Base-by-base conservation (phyloP, 2,329 filamentous ascomycete genomes). In the Onygenales sp. region DNA sequence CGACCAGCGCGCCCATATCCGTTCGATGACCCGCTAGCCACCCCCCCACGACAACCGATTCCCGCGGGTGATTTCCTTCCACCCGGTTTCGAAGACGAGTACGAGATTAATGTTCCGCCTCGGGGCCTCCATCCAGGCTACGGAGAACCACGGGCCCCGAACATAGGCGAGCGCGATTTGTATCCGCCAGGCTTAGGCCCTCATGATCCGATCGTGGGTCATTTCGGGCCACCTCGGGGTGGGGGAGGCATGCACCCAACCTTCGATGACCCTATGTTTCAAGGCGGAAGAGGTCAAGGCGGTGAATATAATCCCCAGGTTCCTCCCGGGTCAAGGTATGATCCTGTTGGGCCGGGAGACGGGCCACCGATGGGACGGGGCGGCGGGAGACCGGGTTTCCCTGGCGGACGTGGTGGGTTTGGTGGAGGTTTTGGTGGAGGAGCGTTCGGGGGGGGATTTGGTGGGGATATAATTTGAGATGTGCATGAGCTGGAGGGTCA, bases 241-340 rank as follows among this genome's bases (percentile, higher is more conserved):
- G 80, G 82, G 11, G 83, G 86, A 10, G 93, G 93, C 0, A 98
- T 98, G 93, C 88, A 96, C 69, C 93, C 93, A 0, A 95, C 91
- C 0, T 93, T 95, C 66, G 89, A 95, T 62, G 91, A 97, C 65
- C 89, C 88, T 6, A 70, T 96, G 47, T 95, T 95, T 65, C 79
- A 78, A 5, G 85, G 84, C 65, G 1, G 70, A 74, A 69, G 70
- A 1, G 73, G 66, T 6, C 69, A 75, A 2, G 69, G 70, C 37
- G 74, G 70, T 11, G 76, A 74, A 0, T 85, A 80, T 63, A 80
- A 91, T 64, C 83, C 86, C 1, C 85, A 85, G 65, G 85, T 82
- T 32, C 93, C 93, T 4, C 90, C 89, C 2, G 93, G 93, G 1
- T 86, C 90, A n/a, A 78, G 93, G 58, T 97, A 89, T 73, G 93